Evolutionary conservation across 306 rosid species (phyloP).

Genomic region (Malus orientalis): DNA sequence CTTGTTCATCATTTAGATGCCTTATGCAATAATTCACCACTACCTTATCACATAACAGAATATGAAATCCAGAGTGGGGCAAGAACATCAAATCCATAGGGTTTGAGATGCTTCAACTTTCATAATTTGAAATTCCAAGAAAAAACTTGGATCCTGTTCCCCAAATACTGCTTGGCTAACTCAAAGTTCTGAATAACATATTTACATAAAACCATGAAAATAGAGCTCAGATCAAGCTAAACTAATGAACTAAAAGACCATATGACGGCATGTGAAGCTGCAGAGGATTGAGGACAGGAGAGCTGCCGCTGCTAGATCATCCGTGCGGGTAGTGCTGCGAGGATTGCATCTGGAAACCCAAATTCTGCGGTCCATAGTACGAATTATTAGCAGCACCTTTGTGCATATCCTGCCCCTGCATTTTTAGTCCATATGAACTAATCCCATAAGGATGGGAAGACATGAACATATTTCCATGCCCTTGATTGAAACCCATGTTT

Average conservation of each 20-base stretch:
- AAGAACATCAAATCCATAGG: not conserved
- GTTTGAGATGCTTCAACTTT: conserved; percentile 15
- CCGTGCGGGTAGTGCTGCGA: conserved; percentile 44
- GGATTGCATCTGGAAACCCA: conserved; percentile 65
- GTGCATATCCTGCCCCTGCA: conserved; percentile 44
- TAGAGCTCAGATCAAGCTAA: conserved; percentile 21
- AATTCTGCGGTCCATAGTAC: conserved; percentile 51
- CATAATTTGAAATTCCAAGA: conserved; percentile 15
- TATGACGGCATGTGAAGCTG: conserved; percentile 27
- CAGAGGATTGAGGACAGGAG: conserved; percentile 15
- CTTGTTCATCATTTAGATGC: not conserved
- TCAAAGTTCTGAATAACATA: conserved; percentile 39
- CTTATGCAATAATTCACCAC: conserved; percentile 11
- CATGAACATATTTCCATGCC: conserved; percentile 43
- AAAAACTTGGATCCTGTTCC: conserved; percentile 19
- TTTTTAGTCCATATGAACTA: conserved; percentile 42
- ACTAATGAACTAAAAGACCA: conserved; percentile 28
- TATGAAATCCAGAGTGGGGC: not conserved
- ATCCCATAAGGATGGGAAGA: conserved; percentile 36
- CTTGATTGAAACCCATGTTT: conserved; percentile 32
- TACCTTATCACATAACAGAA: not conserved
- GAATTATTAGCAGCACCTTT: conserved; percentile 39
- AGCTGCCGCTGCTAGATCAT: conserved; percentile 21
- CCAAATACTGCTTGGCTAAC: conserved; percentile 22
- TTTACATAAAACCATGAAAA: conserved; percentile 43